Percentiles rank a stretch among this genome's conserved stretches.
Conservation (phyloP, 192 early-diverging fungal species). For the Geranomyces michiganensis region DNA sequence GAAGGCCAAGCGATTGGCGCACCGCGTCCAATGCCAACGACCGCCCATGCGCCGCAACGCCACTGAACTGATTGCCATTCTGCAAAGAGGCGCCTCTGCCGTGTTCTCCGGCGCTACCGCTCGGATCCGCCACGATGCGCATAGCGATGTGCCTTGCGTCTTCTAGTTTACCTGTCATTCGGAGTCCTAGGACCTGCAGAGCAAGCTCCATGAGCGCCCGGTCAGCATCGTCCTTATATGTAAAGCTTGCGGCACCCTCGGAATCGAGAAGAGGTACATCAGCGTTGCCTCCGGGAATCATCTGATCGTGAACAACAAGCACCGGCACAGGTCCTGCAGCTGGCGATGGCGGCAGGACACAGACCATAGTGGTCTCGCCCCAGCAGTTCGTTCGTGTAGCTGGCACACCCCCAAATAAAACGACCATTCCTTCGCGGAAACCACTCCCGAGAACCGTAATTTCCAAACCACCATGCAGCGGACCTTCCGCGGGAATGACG, state of each 20-base stretch:
- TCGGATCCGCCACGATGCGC: constrained; percentile 58
- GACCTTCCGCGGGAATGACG: constrained; percentile 82
- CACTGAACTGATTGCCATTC: too few relatives aligned
- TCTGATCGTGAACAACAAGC: constrained; percentile 44
- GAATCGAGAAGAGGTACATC: not conserved
- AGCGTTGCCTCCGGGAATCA: not conserved
- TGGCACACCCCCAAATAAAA: constrained; percentile 75
- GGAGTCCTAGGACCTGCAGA: constrained; percentile 83
- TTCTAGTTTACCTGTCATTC: constrained; percentile 78
- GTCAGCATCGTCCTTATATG: constrained; percentile 74
- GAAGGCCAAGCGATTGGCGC: constrained; percentile 8
- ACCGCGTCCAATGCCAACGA: constrained; percentile 7
- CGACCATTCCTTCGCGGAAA: constrained; percentile 76
- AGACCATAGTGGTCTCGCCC: constrained; percentile 79
- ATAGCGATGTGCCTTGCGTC: constrained; percentile 75
- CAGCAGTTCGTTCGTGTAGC: constrained; percentile 78
- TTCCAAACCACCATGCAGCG: constrained; percentile 82
- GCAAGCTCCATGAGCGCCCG: constrained; percentile 88
- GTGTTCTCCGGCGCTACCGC: constrained; percentile 7
- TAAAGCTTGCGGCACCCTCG: constrained; percentile 38
- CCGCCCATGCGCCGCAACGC: not conserved
- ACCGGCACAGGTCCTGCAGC: constrained; percentile 72
- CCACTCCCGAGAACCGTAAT: constrained; percentile 81
- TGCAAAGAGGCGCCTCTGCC: constrained; percentile 6
- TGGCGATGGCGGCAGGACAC: constrained; percentile 77